phyloP scores from a whole-genome alignment of 2,329 filamentous ascomycete genomes.

The Colletotrichum viniferum region DNA sequence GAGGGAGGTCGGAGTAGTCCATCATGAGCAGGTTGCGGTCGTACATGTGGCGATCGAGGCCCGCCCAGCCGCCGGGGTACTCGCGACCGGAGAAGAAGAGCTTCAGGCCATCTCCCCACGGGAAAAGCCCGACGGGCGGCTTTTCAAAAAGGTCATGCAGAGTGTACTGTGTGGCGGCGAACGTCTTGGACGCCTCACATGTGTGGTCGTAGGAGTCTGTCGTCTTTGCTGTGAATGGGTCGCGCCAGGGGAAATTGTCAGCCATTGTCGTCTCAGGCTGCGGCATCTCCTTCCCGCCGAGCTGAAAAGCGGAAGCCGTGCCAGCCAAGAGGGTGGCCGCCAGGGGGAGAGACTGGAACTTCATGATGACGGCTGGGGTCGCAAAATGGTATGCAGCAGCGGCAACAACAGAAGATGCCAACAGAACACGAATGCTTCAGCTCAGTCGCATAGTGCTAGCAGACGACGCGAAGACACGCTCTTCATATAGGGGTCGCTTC shows the following conservation, averaged over 20 bases:
- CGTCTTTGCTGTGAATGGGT: conserved; percentile 39
- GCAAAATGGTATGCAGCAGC: not conserved
- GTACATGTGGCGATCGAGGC: conserved; percentile 55
- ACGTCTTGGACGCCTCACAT: conserved; percentile 39
- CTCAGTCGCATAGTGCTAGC: not conserved
- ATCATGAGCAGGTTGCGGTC: conserved; percentile 53
- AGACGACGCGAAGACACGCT: not conserved
- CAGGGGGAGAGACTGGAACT: not conserved
- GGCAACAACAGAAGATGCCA: not conserved
- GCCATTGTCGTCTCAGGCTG: conserved; percentile 37
- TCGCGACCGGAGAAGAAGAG: conserved; percentile 41
- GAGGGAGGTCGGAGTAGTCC: conserved; percentile 47
- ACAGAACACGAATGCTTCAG: not conserved
- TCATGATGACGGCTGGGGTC: not conserved
- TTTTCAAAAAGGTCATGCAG: conserved; percentile 45
- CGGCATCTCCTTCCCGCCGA: conserved; percentile 24
- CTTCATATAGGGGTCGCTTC: not conserved
- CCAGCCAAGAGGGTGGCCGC: conserved; percentile 15
- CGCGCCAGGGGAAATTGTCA: conserved; percentile 43
- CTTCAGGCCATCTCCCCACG: conserved; percentile 45
- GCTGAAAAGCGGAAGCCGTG: conserved; percentile 30
- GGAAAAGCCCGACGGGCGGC: conserved; percentile 41
- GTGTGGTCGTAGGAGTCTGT: conserved; percentile 32
- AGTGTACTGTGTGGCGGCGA: conserved; percentile 44
- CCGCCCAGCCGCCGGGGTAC: conserved; percentile 58